Conservation (phyloP, 768 basidiomycete species). For the Lactifluus subvellereus region DNA sequence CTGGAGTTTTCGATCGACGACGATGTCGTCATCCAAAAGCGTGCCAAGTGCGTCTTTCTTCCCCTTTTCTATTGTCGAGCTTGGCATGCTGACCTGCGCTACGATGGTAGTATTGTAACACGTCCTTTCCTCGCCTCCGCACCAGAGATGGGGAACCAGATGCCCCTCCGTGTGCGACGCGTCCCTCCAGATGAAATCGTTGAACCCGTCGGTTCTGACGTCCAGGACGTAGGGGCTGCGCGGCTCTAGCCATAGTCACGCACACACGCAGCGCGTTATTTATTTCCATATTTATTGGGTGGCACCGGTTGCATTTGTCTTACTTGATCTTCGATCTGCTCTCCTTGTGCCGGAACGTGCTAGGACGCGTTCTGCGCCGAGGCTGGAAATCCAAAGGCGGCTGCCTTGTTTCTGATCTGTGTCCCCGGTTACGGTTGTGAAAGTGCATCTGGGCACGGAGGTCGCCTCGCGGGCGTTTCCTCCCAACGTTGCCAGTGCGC, state of each 20-base stretch:
- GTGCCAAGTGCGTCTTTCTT: conserved; percentile 47
- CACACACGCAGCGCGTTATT: not conserved
- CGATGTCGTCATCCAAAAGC: conserved; percentile 53
- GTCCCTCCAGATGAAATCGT: conserved; percentile 18
- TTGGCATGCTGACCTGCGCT: conserved; percentile 16
- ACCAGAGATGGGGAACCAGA: conserved; percentile 50
- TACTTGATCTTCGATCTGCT: not conserved
- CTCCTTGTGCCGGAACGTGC: no score
- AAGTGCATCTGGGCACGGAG: no score
- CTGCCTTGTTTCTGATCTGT: no score
- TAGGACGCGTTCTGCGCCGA: not conserved
- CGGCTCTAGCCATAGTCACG: not conserved
- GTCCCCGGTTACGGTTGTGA: no score
- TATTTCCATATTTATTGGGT: not conserved
- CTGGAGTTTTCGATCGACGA: conserved; percentile 49
- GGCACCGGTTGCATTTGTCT: not conserved
- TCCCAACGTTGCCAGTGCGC: no score
- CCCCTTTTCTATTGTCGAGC: conserved; percentile 22
- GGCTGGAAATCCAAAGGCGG: not conserved
- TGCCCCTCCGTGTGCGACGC: conserved; percentile 48
- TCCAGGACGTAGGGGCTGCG: not conserved
- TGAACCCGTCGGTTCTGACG: no score
- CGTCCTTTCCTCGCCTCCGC: conserved; percentile 54
- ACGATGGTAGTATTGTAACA: conserved; percentile 41
- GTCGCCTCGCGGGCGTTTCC: no score